Base-by-base conservation (phyloP, 2,329 filamentous ascomycete species). In the Elsinoe perseae region DNA sequence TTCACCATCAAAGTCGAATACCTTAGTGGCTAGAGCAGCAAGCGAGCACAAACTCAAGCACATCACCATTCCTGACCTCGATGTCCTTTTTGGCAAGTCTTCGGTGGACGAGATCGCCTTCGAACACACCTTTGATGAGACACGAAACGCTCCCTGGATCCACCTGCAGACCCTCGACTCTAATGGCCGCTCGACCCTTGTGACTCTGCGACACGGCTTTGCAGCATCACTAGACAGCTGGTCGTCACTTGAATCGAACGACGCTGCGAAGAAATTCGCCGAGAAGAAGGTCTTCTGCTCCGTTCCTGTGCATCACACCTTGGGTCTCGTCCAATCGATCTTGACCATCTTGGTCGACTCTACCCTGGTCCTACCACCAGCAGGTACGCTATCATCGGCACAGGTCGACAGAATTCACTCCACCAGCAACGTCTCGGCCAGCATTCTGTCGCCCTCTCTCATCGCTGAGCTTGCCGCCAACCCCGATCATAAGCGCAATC, bases 301-400 rank as follows among this genome's bases (percentile, higher is more conserved):
- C 40, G 50, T 55, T 7, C 54, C 36, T 5, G 28, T 40, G 50
- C 40, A 42, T 43, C 40, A 58, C 28, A 36, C 34, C 21, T 28
- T 42, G 21, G 36, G 54, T 57, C 38, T 53, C 12, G 42, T 58
- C 2, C 61, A 58, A 2, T 60, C 64, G 60, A 61, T 61, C 3
- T 48, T 64, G 20, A 61, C 60, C 53, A 59, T 64, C 40, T 60
- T 59, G 8, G 61, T 61, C 52, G 62, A 62, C 20, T 50, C 57
- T 25, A 54, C 50, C 5, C 2, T 38, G 9, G 62, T 62, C 25
- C 58, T 59, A 56, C 61, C 63, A 23, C 62, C 61, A 14, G 50
- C 54, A 46, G 43, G 42, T 16, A 20, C 43, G 21, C 54, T 56
- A n/a, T 44, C 23, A 18, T n/a, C 42, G 16, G 43, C 27, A 18